Conservation (phyloP, 129 eudicot species). For the Chrysanthemum lavandulifolium region DNA sequence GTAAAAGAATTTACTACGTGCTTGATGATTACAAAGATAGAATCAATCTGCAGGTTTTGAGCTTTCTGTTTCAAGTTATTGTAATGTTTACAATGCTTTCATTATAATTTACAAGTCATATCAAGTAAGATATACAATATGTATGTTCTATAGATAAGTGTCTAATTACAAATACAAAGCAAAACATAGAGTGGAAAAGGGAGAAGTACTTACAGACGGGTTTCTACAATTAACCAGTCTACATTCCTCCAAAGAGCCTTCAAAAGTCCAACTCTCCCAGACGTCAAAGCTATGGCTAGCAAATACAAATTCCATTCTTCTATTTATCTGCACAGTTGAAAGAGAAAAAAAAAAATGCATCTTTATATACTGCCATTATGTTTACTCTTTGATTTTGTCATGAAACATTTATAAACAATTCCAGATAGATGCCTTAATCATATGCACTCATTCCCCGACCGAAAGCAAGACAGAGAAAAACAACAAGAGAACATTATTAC, state of each 20-base stretch:
- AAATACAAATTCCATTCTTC: constrained; percentile 95
- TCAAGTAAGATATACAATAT: too few relatives aligned
- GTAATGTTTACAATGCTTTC: too few relatives aligned
- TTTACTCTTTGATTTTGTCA: not conserved
- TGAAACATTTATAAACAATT: constrained; percentile 3
- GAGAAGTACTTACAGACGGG: constrained; percentile 57
- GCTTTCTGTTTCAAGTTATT: too few relatives aligned
- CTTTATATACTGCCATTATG: not conserved
- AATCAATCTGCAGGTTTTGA: too few relatives aligned
- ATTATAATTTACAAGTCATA: too few relatives aligned
- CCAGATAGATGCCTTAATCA: constrained; percentile 13
- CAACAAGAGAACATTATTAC: not conserved
- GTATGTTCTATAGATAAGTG: not conserved
- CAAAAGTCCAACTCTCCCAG: constrained; percentile 98
- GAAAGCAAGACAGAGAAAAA: not conserved
- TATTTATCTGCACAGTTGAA: constrained; percentile 72
- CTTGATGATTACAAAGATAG: too few relatives aligned
- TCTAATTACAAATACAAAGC: not conserved
- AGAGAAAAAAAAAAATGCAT: constrained; percentile 9
- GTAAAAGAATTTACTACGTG: too few relatives aligned
- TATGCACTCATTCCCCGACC: constrained; percentile 4
- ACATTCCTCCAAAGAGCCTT: constrained; percentile 92
- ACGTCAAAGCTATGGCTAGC: constrained; percentile 98
- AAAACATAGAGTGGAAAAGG: not conserved
- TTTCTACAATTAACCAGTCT: constrained; percentile 92